Percentiles rank a stretch among this genome's conserved stretches.
phyloP scores from a whole-genome alignment of 1,284 basidiomycete genomes.

The Sporisorium reilianum region DNA sequence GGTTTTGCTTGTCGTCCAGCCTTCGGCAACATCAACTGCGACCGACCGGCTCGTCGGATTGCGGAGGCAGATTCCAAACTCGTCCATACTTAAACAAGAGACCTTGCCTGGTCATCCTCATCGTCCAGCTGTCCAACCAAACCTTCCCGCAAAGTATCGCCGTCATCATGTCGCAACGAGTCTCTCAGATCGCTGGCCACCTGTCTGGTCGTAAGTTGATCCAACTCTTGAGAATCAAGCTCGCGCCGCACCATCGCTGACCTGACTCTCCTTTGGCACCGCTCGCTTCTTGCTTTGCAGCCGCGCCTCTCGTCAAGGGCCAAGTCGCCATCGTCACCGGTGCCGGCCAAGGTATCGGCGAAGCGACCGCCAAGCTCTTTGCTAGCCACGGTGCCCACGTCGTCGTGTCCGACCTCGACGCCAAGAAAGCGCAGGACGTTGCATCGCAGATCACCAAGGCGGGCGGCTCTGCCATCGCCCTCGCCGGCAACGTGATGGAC shows the following conservation, averaged over 20 bases:
- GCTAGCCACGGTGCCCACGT: slow-evolving; percentile 87
- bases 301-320: slow-evolving; percentile 71
- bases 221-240: too few species aligned
- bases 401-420: slow-evolving; percentile 79
- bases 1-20: background rate
- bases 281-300: slow-evolving; percentile 1
- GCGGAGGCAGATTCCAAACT: background rate
- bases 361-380: slow-evolving; percentile 78
- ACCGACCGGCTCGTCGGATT: slow-evolving; percentile 19
- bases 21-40: slow-evolving; percentile 5
- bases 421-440: slow-evolving; percentile 47
- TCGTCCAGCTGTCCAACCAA: background rate
- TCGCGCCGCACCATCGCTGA: background rate
- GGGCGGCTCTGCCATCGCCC: slow-evolving; percentile 76
- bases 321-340: slow-evolving; percentile 89
- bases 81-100: background rate
- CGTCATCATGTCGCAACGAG: slow-evolving; percentile 46
- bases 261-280: too few species aligned
- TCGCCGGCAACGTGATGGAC: slow-evolving; percentile 63
- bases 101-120: background rate
- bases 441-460: slow-evolving; percentile 74
- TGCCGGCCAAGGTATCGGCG: slow-evolving; percentile 67
- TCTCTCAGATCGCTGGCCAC: slow-evolving; percentile 51
- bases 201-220: slow-evolving; percentile 45
- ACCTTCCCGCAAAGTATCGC: background rate